Evolutionary conservation across 805 yeast genomes (phyloP).

Genomic region (Metschnikowia vanudenii): DNA sequence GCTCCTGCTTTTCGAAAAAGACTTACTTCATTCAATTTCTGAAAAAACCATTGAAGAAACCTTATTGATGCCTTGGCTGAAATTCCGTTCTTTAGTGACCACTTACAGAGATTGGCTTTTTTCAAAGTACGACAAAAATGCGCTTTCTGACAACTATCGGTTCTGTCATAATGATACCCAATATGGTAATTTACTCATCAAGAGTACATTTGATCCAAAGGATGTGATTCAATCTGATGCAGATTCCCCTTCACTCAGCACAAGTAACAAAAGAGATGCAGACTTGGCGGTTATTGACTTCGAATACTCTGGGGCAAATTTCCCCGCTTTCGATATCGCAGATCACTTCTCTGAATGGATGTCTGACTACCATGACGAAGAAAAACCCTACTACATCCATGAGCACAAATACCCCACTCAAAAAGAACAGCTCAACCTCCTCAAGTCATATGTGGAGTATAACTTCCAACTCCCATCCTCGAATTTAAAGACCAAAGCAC

Average conservation of each 20-base stretch:
- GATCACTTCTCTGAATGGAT: slow-evolving; percentile 98
- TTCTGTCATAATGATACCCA: slow-evolving; percentile 98
- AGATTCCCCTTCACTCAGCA: slow-evolving; percentile 11
- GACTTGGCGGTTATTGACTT: slow-evolving; percentile 92
- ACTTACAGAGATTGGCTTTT: slow-evolving; percentile 65
- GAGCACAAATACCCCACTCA: slow-evolving; percentile 60
- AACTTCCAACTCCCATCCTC: slow-evolving; percentile 40
- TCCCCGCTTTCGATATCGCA: slow-evolving; percentile 85
- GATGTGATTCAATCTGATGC: slow-evolving; percentile 28
- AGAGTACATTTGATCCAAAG: slow-evolving; percentile 51
- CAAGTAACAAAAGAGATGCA: slow-evolving; percentile 33
- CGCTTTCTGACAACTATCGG: slow-evolving; percentile 51
- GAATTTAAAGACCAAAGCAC: slow-evolving; percentile 24
- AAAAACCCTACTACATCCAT: slow-evolving; percentile 50
- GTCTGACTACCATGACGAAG: slow-evolving; percentile 79
- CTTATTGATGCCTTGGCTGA: slow-evolving; percentile 46
- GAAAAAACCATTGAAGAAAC: slow-evolving; percentile 34
- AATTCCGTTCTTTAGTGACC: slow-evolving; percentile 48
- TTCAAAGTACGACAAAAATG: slow-evolving; percentile 43
- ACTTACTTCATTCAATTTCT: slow-evolving; percentile 39
- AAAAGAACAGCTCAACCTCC: slow-evolving; percentile 66
- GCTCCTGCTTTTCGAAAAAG: slow-evolving; percentile 47
- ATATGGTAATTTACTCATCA: slow-evolving; percentile 84
- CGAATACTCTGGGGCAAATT: slow-evolving; percentile 90
- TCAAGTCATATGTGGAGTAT: slow-evolving; percentile 76